Conservation (phyloP, 352 stramenopile species). For the Aphanomyces invadans region DNA sequence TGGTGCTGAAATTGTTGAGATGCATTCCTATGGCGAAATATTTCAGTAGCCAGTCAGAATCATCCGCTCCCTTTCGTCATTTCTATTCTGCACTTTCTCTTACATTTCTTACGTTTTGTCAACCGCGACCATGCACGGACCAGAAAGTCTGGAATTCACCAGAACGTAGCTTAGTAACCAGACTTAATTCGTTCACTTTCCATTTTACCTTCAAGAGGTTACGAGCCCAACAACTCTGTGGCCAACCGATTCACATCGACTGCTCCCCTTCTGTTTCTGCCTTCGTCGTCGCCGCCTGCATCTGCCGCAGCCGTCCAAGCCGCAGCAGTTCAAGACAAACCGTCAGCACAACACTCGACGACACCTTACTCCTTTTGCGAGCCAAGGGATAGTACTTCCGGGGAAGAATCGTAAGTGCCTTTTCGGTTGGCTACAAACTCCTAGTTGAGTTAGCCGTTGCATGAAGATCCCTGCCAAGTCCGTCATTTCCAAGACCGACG, state of each 20-base stretch:
- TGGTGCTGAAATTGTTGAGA: too few species aligned
- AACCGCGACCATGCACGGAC: too few species aligned
- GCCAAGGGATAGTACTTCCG: constrained; percentile 1
- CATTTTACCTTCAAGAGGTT: not conserved
- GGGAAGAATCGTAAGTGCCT: not conserved
- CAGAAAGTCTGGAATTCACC: too few species aligned
- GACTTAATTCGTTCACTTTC: not conserved
- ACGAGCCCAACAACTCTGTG: not conserved
- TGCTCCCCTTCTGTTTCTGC: not conserved
- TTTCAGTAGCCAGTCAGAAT: too few species aligned
- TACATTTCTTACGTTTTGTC: too few species aligned
- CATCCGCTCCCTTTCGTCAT: too few species aligned
- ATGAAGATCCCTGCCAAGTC: not conserved
- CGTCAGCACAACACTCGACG: not conserved
- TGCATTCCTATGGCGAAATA: too few species aligned
- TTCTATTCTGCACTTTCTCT: too few species aligned
- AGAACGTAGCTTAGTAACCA: too few species aligned
- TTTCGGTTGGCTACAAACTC: not conserved
- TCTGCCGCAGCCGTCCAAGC: not conserved
- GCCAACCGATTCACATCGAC: not conserved
- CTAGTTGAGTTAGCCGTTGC: not conserved
- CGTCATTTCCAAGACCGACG: not conserved
- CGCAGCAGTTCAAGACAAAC: not conserved
- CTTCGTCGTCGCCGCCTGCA: not conserved
- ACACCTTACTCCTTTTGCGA: not conserved